A percentile compares a stretch with the other conserved stretches of the same genome.
phyloP scores from a whole-genome alignment of 345 rosid species.

The Acer negundo region DNA sequence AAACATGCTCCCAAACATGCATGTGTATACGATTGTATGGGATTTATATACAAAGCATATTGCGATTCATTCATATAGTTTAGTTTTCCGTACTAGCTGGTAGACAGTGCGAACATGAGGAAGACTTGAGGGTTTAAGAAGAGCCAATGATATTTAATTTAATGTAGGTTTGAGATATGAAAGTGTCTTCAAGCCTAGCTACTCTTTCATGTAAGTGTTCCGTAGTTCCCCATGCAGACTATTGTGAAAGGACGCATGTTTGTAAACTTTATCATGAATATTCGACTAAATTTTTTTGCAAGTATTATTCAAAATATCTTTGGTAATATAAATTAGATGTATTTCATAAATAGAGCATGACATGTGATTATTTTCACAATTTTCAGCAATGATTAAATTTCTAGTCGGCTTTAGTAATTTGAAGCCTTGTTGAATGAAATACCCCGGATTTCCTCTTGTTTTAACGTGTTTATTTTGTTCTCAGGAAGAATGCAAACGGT shows the following conservation, averaged over 20 bases:
- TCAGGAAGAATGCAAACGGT: constrained; percentile 83
- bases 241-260: not conserved
- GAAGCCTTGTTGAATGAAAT: constrained; percentile 7
- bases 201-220: not conserved
- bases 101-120: not conserved
- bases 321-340: not conserved
- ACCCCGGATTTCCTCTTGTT: not conserved
- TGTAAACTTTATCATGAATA: constrained; percentile 8
- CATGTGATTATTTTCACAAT: not conserved
- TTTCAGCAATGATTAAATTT: not conserved
- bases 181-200: not conserved
- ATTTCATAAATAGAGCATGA: not conserved
- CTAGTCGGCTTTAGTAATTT: constrained; percentile 3
- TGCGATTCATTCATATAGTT: not conserved
- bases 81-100: not conserved
- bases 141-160: not conserved
- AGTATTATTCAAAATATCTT: not conserved
- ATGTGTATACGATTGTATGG: not conserved
- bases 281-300: not conserved
- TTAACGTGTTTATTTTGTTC: constrained; percentile 28
- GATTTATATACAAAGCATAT: not conserved
- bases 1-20: not conserved
- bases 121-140: constrained; percentile 2
- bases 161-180: not conserved
- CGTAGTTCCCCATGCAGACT: not conserved